Base-by-base conservation (phyloP, 2,329 filamentous ascomycete genomes). In the Rhynchosporium graminicola region DNA sequence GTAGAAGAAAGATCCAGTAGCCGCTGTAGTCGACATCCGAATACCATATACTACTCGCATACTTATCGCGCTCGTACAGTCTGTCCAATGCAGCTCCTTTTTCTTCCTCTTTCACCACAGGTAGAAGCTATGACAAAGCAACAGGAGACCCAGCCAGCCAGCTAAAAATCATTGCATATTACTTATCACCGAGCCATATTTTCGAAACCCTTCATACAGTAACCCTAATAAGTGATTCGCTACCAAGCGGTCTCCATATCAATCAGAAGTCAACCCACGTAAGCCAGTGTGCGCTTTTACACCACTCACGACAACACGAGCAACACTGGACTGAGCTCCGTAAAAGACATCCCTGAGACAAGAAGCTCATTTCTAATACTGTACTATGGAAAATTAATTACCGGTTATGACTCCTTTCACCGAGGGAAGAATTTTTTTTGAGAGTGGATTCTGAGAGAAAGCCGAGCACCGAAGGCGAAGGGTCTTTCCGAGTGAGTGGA, bases 241-340 rank as follows among this genome's bases (percentile, higher is more conserved):
- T 42, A 42, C 33, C 51, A 20, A 42, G 51, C 36, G 33, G 36
- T 20, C 20, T 20, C 15, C 20, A 20, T 40, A 42, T 29, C n/a
- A 40, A n/a, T n/a, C n/a, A n/a, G n/a, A n/a, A 54, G 51, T 42
- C 51, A 54, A 54, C 51, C 51, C 51, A 54, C 51, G 51, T 54
- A 54, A 54, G 51, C 51, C 38, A 20, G 12, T 33, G 40, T 4
- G 2, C 12, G n/a, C 51, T 42, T 36, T 54, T n/a, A 36, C 51
- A 54, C 51, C 36, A 54, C 51, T 54, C 20, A 20, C 20, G 20
- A 20, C 20, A 20, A 20, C 36, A 54, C 2, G 51, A 28, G 33
- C 51, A 28, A 42, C n/a, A 42, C 51, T 36, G 33, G 33, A 28
- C 12, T 33, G 6, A 50, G 13, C 9, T 28, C 36, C 9, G 33